Percentiles rank a stretch among this genome's conserved stretches.
Conservation (phyloP, 2,329 filamentous ascomycete genomes). For the Plenodomus lindquistii region DNA sequence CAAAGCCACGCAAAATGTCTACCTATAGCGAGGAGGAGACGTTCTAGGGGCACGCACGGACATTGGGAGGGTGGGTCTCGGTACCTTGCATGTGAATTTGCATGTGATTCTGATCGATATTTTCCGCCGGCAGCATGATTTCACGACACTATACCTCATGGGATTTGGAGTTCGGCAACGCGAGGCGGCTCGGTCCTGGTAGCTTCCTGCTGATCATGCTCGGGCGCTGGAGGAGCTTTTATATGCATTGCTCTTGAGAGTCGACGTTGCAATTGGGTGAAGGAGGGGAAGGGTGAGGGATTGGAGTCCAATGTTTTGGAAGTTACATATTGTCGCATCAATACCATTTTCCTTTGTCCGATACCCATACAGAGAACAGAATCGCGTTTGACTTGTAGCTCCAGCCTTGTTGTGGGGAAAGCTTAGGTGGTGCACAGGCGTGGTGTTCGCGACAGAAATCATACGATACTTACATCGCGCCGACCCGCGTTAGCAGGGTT, state of each 20-base stretch:
- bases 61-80: constrained; percentile 2
- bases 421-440: constrained; percentile 16
- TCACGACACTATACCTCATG: constrained; percentile 22
- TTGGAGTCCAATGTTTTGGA: constrained; percentile 5
- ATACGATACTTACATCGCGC: constrained; percentile 29
- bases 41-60: constrained; percentile 47
- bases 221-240: not conserved
- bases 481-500: constrained; percentile 17
- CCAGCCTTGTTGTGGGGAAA: not conserved
- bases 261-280: constrained; percentile 4
- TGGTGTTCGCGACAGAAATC: constrained; percentile 23
- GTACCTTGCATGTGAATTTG: constrained; percentile 21
- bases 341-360: constrained; percentile 36
- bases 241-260: not conserved
- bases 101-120: constrained; percentile 13
- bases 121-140: constrained; percentile 23
- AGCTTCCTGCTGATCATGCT: constrained; percentile 1
- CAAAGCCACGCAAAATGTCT: constrained; percentile 55
- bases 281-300: not conserved
- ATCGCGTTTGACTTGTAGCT: not conserved
- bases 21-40: constrained; percentile 60
- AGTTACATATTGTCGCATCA: constrained; percentile 25
- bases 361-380: constrained; percentile 1
- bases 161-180: constrained; percentile 14
- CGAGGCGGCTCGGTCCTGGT: not conserved